Evolutionary conservation across 805 yeast genomes (phyloP).

Genomic region (Lachancea mirantina): DNA sequence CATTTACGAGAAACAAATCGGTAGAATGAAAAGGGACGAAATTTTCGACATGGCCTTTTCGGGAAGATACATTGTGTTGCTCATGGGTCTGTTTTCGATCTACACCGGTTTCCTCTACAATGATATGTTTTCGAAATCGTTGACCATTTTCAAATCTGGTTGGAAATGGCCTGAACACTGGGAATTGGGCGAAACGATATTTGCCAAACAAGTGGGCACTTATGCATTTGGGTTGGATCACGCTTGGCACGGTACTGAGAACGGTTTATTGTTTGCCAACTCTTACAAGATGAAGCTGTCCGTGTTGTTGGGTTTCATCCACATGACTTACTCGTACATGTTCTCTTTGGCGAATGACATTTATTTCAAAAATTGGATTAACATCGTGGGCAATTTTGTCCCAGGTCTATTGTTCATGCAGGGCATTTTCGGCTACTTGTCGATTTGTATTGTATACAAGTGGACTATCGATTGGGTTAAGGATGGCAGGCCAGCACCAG

Average conservation of each 20-base stretch:
- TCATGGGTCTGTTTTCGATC: conserved; percentile 69
- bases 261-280: conserved; percentile 58
- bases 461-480: conserved; percentile 69
- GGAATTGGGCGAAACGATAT: conserved; percentile 43
- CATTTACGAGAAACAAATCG: conserved; percentile 45
- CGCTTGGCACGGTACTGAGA: conserved; percentile 78
- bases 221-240: conserved; percentile 63
- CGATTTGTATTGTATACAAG: conserved; percentile 61
- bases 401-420: conserved; percentile 74
- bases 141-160: conserved; percentile 61
- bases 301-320: conserved; percentile 65
- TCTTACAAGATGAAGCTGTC: conserved; percentile 75
- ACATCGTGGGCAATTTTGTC: conserved; percentile 63
- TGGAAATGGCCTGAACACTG: conserved; percentile 58
- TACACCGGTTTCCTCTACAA: conserved; percentile 70
- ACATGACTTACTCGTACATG: conserved; percentile 64
- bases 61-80: conserved; percentile 59
- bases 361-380: conserved; percentile 52
- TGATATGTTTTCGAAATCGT: conserved; percentile 62
- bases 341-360: conserved; percentile 60
- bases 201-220: conserved; percentile 43
- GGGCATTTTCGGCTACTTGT: conserved; percentile 64
- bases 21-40: conserved; percentile 57
- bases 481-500: conserved; percentile 59
- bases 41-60: conserved; percentile 70